Conservation (phyloP, 208 protist species). For the Novymonas esmeraldas region DNA sequence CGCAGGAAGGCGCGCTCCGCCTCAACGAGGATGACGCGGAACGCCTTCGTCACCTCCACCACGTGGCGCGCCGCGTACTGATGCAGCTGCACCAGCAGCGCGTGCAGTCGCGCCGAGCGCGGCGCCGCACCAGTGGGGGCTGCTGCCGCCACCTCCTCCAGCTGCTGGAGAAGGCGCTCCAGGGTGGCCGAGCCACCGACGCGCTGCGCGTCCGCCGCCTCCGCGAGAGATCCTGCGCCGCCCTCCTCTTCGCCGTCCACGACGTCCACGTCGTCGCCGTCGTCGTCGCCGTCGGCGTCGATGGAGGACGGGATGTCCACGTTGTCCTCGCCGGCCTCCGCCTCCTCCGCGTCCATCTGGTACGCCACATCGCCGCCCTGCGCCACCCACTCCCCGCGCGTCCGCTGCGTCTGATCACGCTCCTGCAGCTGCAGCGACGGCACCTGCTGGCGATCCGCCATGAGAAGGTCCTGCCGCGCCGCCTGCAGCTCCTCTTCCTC, state of each 20-base stretch:
- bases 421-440: slow-evolving; percentile 41
- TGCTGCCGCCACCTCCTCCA: slow-evolving; percentile 40
- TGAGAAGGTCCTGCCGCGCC: slow-evolving; percentile 46
- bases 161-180: slow-evolving; percentile 43
- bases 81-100: slow-evolving; percentile 53
- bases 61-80: slow-evolving; percentile 55
- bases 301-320: slow-evolving; percentile 56
- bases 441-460: slow-evolving; percentile 60
- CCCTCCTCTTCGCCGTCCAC: slow-evolving; percentile 3
- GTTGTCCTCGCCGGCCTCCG: slow-evolving; percentile 39
- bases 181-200: slow-evolving; percentile 35
- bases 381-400: slow-evolving; percentile 72
- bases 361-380: slow-evolving; percentile 73
- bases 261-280: slow-evolving; percentile 12
- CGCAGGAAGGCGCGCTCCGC: slow-evolving; percentile 66
- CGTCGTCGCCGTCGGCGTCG: slow-evolving; percentile 38
- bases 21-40: slow-evolving; percentile 77
- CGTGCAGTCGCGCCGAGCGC: slow-evolving; percentile 33
- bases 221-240: neutral
- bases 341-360: slow-evolving; percentile 65
- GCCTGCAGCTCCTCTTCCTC: slow-evolving; percentile 47
- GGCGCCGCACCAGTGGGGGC: neutral
- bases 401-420: slow-evolving; percentile 52
- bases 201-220: neutral
- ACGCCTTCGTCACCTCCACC: slow-evolving; percentile 63